A percentile compares a stretch with the other conserved stretches of the same genome.
Evolutionary conservation across 1,284 basidiomycete species (phyloP).

Genomic region (Ganoderma lingzhi): DNA sequence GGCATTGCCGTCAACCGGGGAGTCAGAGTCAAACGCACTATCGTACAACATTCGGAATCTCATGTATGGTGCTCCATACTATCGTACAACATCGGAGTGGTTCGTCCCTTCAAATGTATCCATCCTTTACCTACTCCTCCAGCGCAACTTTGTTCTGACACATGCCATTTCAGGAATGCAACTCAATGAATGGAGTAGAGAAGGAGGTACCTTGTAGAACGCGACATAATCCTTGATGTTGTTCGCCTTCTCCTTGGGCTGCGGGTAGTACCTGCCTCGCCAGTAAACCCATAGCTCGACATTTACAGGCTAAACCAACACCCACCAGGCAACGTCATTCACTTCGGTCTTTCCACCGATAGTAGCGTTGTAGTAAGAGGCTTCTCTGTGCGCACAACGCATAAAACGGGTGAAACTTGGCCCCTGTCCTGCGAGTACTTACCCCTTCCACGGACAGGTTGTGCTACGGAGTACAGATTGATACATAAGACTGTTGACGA

Average conservation of each 20-base stretch:
- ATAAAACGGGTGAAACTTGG: background rate
- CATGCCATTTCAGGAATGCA: background rate
- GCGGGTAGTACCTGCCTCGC: slow-evolving; percentile 64
- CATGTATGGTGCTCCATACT: background rate
- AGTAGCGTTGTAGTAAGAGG: slow-evolving; percentile 66
- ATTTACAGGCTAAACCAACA: background rate
- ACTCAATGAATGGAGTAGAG: background rate
- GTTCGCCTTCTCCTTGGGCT: slow-evolving; percentile 57
- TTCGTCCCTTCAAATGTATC: background rate
- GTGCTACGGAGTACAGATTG: slow-evolving; percentile 46
- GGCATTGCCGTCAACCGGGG: background rate
- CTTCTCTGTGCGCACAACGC: slow-evolving; percentile 48
- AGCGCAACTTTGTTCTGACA: slow-evolving; percentile 38
- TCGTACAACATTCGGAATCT: background rate
- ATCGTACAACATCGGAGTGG: background rate
- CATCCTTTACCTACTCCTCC: slow-evolving; percentile 12
- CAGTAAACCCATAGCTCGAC: background rate
- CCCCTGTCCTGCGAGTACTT: slow-evolving; percentile 24
- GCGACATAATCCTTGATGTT: slow-evolving; percentile 67
- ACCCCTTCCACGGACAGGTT: slow-evolving; percentile 75
- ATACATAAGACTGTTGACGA: background rate
- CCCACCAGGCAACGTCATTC: slow-evolving; percentile 70
- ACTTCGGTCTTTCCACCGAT: slow-evolving; percentile 53
- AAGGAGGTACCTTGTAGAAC: slow-evolving; percentile 65
- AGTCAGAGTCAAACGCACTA: too few species aligned